Percentiles rank a stretch among this genome's conserved stretches.
These are phyloP conservation scores for Ambrosiella cleistominuta DNA, from an alignment of 2,329 filamentous ascomycete genomes.

Conservation along the genomic window DNA sequence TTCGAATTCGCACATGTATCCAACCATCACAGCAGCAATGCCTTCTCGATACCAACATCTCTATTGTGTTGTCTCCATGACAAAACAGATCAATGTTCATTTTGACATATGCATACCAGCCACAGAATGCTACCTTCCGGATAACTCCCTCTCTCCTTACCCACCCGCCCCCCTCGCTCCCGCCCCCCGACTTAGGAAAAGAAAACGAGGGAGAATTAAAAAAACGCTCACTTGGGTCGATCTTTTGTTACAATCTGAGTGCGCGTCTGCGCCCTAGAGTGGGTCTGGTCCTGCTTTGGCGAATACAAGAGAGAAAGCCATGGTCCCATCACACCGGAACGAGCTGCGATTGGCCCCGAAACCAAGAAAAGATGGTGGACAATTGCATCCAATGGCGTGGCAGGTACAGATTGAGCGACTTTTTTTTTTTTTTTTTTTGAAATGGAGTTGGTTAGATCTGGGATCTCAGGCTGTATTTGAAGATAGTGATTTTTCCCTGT, in stretches of 20 bases:
- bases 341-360: conserved; percentile 1
- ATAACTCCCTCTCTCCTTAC: background rate
- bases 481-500: too few species aligned
- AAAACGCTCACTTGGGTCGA: background rate
- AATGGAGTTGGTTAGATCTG: background rate
- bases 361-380: background rate
- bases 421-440: background rate
- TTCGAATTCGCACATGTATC: too few species aligned
- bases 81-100: too few species aligned
- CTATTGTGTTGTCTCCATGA: too few species aligned
- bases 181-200: background rate
- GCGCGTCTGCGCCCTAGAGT: background rate
- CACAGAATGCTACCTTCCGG: too few species aligned
- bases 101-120: too few species aligned
- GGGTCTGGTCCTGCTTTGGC: conserved; percentile 5
- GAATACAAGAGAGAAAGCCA: conserved; percentile 5
- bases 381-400: background rate
- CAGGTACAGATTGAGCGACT: background rate
- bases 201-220: background rate
- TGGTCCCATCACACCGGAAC: conserved; percentile 4
- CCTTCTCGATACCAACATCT: too few species aligned
- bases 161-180: background rate
- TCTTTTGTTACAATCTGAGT: background rate
- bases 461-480: background rate
- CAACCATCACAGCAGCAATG: too few species aligned